Conservation (phyloP, 2,329 filamentous ascomycete genomes). For the Hymenoscyphus linearis region DNA sequence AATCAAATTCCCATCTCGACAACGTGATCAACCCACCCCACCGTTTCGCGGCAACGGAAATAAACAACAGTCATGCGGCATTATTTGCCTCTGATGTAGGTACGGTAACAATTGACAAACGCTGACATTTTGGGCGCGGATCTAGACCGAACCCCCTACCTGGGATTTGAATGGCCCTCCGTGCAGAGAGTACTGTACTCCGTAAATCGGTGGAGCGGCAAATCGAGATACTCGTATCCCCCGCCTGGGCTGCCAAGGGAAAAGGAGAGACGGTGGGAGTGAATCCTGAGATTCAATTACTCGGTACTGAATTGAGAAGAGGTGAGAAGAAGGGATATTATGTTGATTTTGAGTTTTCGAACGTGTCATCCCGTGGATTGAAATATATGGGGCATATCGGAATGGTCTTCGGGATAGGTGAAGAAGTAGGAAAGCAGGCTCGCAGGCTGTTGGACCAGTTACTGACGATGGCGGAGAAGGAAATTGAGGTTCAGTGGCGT, state of each 20-base stretch:
- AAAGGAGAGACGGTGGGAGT: slow-evolving; percentile 2
- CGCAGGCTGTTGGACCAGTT: not conserved
- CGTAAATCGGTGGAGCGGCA: not conserved
- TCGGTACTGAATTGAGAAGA: not conserved
- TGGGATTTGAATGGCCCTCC: slow-evolving; percentile 4
- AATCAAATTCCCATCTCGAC: not conserved
- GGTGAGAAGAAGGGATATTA: not conserved
- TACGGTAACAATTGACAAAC: not conserved
- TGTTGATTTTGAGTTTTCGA: not conserved
- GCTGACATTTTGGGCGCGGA: slow-evolving; percentile 8
- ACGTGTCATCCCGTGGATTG: not conserved
- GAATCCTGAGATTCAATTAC: not conserved
- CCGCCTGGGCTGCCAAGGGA: not conserved
- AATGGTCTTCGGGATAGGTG: not conserved
- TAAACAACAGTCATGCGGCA: not conserved
- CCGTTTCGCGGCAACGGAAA: slow-evolving; percentile 1
- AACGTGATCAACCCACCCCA: slow-evolving; percentile 2
- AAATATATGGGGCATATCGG: not conserved
- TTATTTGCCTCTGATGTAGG: too few species aligned
- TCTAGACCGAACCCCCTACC: slow-evolving; percentile 7
- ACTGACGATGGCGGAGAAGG: not conserved
- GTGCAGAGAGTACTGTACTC: too few species aligned
- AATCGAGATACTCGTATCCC: not conserved
- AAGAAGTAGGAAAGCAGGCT: not conserved
- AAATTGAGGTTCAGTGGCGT: not conserved